Percentiles rank a stretch among this genome's conserved stretches.
Evolutionary conservation across 345 rosid species (phyloP).

Genomic region (Eutrema yunnanense): DNA sequence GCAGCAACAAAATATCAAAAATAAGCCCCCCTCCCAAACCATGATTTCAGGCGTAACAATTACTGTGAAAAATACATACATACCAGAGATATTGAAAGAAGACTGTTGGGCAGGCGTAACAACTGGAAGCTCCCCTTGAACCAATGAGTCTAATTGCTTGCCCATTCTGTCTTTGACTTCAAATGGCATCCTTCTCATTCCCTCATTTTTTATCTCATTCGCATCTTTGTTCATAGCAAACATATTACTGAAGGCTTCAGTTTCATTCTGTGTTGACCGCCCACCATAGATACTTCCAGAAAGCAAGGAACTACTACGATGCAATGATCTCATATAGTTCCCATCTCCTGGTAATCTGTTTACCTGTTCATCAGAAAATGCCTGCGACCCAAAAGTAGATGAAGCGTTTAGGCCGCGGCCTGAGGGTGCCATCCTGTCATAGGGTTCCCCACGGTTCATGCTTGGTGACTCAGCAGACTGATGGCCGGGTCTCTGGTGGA

Average conservation of each 20-base stretch:
- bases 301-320: slow-evolving; percentile 29
- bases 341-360: slow-evolving; percentile 26
- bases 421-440: slow-evolving; percentile 46
- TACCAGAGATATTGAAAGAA: slow-evolving; percentile 38
- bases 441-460: slow-evolving; percentile 32
- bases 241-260: slow-evolving; percentile 19
- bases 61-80: background rate
- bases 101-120: slow-evolving; percentile 29
- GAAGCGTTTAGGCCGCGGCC: slow-evolving; percentile 26
- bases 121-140: slow-evolving; percentile 26
- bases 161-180: slow-evolving; percentile 34
- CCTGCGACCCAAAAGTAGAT: slow-evolving; percentile 24
- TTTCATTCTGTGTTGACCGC: slow-evolving; percentile 23
- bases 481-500: slow-evolving; percentile 36
- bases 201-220: slow-evolving; percentile 26
- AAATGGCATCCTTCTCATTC: slow-evolving; percentile 27
- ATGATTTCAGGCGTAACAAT: background rate
- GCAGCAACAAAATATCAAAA: slow-evolving; percentile 16
- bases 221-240: slow-evolving; percentile 28
- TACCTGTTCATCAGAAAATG: slow-evolving; percentile 15
- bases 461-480: slow-evolving; percentile 37
- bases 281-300: slow-evolving; percentile 32
- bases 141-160: slow-evolving; percentile 32
- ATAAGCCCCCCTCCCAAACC: slow-evolving; percentile 1
- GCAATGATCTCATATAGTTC: slow-evolving; percentile 30